Evolutionary conservation across 2,329 filamentous ascomycete species (phyloP).

Genomic region (Talaromyces funiculosus): DNA sequence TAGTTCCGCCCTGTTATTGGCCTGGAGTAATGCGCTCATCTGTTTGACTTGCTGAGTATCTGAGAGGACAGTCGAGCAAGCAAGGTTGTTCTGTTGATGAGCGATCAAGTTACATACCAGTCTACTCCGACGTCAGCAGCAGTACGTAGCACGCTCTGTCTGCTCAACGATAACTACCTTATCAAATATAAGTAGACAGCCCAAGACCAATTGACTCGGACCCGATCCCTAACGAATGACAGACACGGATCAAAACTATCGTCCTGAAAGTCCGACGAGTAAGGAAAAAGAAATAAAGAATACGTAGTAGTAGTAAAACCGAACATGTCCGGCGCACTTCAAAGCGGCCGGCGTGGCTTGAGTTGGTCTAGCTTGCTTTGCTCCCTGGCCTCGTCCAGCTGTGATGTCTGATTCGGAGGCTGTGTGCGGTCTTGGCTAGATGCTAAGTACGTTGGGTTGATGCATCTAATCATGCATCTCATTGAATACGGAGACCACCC

Average conservation of each 20-base stretch:
- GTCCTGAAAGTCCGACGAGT: background rate
- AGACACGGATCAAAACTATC: background rate
- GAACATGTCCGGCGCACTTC: background rate
- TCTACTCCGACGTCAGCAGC: background rate
- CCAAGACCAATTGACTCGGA: background rate
- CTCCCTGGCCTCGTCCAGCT: background rate
- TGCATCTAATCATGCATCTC: constrained; percentile 2
- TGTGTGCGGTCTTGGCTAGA: background rate
- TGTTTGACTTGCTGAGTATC: background rate
- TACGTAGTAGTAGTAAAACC: too few relatives aligned
- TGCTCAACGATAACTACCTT: background rate
- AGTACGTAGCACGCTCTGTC: background rate
- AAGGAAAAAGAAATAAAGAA: background rate
- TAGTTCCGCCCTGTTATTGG: background rate
- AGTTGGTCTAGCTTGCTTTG: background rate
- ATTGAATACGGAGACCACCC: background rate
- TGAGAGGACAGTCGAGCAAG: background rate
- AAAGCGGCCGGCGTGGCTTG: background rate
- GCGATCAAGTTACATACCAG: background rate
- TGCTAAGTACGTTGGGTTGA: background rate
- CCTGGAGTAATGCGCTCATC: background rate
- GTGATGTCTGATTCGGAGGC: background rate
- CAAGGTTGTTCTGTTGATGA: background rate
- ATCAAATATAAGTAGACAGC: background rate
- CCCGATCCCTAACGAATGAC: background rate